These are phyloP conservation scores for Tulasnella sp. DNA, from an alignment of 768 basidiomycete species.

Conservation along the genomic window DNA sequence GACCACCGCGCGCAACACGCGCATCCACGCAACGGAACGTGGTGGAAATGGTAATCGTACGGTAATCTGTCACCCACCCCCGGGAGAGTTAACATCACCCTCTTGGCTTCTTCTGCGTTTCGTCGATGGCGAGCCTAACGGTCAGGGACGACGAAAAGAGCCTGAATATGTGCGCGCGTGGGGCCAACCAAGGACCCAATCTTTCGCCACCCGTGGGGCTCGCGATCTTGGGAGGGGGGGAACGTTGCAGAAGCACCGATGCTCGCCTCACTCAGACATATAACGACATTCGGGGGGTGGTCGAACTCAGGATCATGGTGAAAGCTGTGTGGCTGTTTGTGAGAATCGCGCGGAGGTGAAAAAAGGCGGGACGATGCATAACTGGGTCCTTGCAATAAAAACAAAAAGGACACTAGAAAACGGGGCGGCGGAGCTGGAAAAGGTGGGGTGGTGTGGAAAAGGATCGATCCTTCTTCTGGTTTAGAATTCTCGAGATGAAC, in stretches of 20 bases:
- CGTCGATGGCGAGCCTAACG: neutral
- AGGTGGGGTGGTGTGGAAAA: too few relatives aligned
- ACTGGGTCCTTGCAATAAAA: neutral
- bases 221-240: too few relatives aligned
- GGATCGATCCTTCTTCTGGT: neutral
- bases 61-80: neutral
- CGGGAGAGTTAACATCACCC: too few relatives aligned
- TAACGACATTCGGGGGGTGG: neutral
- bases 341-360: neutral
- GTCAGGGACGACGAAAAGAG: too few relatives aligned
- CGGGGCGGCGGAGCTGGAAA: neutral
- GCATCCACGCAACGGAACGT: neutral
- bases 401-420: neutral
- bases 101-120: too few relatives aligned
- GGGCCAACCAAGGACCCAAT: too few relatives aligned
- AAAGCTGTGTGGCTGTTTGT: neutral
- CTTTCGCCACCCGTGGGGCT: neutral
- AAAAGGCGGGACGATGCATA: neutral
- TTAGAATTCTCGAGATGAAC: neutral
- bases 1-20: too few relatives aligned
- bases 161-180: too few relatives aligned
- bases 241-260: neutral
- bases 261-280: neutral
- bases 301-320: too few relatives aligned
- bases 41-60: neutral